phyloP scores from a whole-genome alignment of 2,329 filamentous ascomycete genomes.

The Colletotrichum gigasporum region DNA sequence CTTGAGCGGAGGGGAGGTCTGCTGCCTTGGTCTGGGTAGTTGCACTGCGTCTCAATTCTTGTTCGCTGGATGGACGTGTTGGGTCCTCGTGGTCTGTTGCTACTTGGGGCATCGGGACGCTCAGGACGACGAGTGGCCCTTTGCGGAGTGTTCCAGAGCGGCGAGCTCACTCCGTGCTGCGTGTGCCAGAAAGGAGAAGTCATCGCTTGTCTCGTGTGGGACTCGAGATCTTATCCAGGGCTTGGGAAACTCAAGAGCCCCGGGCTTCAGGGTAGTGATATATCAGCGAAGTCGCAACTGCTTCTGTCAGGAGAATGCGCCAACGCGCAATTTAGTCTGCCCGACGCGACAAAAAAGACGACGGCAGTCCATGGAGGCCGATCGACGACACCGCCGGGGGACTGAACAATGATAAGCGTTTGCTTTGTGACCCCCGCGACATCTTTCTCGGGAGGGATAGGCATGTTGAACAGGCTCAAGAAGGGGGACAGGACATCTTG shows the following conservation, averaged over 20 bases:
- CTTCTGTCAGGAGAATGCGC: no score
- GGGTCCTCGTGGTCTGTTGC: background rate
- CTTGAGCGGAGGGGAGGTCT: conserved; percentile 7
- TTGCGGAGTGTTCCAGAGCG: background rate
- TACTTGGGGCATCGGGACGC: background rate
- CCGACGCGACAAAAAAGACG: no score
- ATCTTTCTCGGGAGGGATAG: conserved; percentile 19
- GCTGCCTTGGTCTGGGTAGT: background rate
- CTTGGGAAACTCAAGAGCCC: no score
- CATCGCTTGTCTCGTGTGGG: conserved; percentile 6
- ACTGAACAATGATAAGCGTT: conserved; percentile 8
- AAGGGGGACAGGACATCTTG: conserved; percentile 8
- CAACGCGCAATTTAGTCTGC: no score
- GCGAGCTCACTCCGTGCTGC: conserved; percentile 13
- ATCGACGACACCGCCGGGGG: background rate
- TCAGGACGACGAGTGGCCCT: conserved; percentile 3
- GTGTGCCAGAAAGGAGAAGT: conserved; percentile 3
- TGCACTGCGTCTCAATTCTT: conserved; percentile 14
- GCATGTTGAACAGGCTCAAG: background rate
- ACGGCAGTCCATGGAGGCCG: background rate
- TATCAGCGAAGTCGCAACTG: no score
- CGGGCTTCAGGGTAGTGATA: no score
- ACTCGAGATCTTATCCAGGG: no score
- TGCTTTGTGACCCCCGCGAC: background rate
- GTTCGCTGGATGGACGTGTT: conserved; percentile 4